Conservation (phyloP, 1,139 yeast genomes). For the Groenewaldozyma sp. region DNA sequence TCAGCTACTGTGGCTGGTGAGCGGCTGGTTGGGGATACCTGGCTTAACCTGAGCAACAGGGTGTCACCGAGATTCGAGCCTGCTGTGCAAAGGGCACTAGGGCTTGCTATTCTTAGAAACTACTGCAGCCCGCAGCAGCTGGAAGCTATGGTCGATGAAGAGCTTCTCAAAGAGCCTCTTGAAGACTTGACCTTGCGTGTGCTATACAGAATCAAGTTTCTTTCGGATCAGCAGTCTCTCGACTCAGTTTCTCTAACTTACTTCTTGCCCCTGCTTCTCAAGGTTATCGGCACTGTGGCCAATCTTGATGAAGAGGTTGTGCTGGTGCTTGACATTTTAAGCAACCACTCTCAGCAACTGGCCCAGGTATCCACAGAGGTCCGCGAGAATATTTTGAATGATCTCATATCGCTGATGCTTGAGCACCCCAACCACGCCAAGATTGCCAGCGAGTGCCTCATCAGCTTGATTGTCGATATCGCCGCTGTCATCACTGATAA, state of each 20-base stretch:
- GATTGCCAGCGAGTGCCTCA: conserved; percentile 71
- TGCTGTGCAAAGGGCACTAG: conserved; percentile 43
- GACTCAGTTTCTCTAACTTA: conserved; percentile 64
- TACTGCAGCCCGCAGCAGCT: conserved; percentile 18
- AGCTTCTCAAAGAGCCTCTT: conserved; percentile 35
- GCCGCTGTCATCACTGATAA: conserved; percentile 46
- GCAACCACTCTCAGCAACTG: conserved; percentile 68
- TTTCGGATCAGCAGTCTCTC: conserved; percentile 64
- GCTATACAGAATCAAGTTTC: conserved; percentile 64
- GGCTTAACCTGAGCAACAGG: conserved; percentile 25
- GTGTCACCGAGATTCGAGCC: conserved; percentile 40
- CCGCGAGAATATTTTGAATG: conserved; percentile 51
- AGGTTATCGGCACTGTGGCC: conserved; percentile 40
- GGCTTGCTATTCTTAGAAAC: conserved; percentile 58
- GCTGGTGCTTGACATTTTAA: conserved; percentile 66
- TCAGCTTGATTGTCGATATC: conserved; percentile 65
- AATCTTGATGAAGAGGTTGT: conserved; percentile 82
- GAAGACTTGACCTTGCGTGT: conserved; percentile 51
- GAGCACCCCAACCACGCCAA: conserved; percentile 66
- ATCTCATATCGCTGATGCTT: conserved; percentile 45
- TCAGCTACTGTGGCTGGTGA: conserved; percentile 32
- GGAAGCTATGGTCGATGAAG: conserved; percentile 34
- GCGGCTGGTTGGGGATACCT: conserved; percentile 25
- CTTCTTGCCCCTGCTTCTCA: conserved; percentile 60
- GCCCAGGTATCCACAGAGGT: conserved; percentile 54